A percentile compares a stretch with the other conserved stretches of the same genome.
Conservation (phyloP, 164 flowering plant species). For the Kalanchoe fedtschenkoi region DNA sequence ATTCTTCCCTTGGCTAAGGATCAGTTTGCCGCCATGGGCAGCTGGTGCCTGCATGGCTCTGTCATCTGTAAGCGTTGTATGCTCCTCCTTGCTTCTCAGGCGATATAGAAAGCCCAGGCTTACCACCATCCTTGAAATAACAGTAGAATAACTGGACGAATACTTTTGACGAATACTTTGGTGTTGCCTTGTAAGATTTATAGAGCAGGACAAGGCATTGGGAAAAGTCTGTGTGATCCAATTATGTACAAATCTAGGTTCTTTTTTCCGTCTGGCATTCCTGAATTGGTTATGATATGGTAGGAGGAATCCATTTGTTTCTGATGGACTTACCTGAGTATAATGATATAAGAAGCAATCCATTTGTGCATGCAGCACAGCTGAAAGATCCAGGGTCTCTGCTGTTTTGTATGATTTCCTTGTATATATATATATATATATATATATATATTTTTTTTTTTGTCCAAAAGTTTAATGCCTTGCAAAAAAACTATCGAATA, state of each 20-base stretch:
- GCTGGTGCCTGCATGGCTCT: slow-evolving; percentile 99
- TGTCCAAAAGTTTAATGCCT: too few relatives aligned
- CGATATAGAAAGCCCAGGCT: slow-evolving; percentile 82
- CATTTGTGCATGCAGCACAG: too few relatives aligned
- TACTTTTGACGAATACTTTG: not conserved
- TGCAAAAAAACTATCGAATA: too few relatives aligned
- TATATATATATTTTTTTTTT: too few relatives aligned
- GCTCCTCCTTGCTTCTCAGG: slow-evolving; percentile 91
- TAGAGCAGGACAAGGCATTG: not conserved
- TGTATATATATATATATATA: too few relatives aligned
- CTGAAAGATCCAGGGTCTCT: too few relatives aligned
- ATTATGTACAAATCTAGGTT: not conserved
- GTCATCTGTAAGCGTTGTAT: slow-evolving; percentile 91
- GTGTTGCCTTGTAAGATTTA: not conserved
- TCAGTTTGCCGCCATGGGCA: slow-evolving; percentile 88
- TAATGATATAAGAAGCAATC: too few relatives aligned
- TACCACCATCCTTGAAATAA: slow-evolving; percentile 75
- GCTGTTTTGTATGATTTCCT: too few relatives aligned
- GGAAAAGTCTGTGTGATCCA: not conserved
- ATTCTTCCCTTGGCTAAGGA: slow-evolving; percentile 49
- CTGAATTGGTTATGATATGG: too few relatives aligned
- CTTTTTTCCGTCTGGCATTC: not conserved
- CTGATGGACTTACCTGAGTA: too few relatives aligned
- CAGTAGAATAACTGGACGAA: slow-evolving; percentile 47
- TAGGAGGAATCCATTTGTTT: too few relatives aligned